Conservation (phyloP, 1,284 basidiomycete species). For the Peniophora sp. region DNA sequence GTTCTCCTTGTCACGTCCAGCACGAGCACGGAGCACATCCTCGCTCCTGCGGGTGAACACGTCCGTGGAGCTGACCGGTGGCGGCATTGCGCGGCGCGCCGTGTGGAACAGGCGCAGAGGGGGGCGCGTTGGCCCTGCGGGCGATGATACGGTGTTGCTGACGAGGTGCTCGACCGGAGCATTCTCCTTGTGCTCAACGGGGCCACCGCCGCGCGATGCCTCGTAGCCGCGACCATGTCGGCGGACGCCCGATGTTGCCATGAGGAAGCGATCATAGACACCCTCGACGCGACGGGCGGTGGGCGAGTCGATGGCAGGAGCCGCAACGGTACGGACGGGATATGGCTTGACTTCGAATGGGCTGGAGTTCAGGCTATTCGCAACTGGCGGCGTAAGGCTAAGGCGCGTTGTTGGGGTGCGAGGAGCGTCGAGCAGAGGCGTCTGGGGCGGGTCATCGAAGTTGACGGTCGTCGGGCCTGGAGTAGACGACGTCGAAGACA, state of each 20-base stretch:
- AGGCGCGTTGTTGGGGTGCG: slow-evolving; percentile 7
- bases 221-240: slow-evolving; percentile 70
- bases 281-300: slow-evolving; percentile 52
- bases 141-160: slow-evolving; percentile 14
- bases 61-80: slow-evolving; percentile 61
- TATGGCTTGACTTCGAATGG: slow-evolving; percentile 59
- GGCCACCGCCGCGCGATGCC: slow-evolving; percentile 42
- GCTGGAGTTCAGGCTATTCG: slow-evolving; percentile 49
- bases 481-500: slow-evolving; percentile 17
- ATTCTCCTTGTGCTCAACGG: slow-evolving; percentile 13
- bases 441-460: slow-evolving; percentile 25
- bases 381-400: slow-evolving; percentile 4
- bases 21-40: background rate
- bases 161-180: no score
- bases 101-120: slow-evolving; percentile 45
- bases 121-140: slow-evolving; percentile 20
- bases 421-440: background rate
- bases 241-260: slow-evolving; percentile 69
- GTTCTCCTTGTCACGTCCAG: no score
- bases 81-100: slow-evolving; percentile 48
- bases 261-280: slow-evolving; percentile 70
- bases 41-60: slow-evolving; percentile 6
- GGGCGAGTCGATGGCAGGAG: slow-evolving; percentile 41
- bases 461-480: background rate
- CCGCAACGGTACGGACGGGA: slow-evolving; percentile 31